phyloP scores from a whole-genome alignment of 441 rosid species.

The Jatropha multifida region DNA sequence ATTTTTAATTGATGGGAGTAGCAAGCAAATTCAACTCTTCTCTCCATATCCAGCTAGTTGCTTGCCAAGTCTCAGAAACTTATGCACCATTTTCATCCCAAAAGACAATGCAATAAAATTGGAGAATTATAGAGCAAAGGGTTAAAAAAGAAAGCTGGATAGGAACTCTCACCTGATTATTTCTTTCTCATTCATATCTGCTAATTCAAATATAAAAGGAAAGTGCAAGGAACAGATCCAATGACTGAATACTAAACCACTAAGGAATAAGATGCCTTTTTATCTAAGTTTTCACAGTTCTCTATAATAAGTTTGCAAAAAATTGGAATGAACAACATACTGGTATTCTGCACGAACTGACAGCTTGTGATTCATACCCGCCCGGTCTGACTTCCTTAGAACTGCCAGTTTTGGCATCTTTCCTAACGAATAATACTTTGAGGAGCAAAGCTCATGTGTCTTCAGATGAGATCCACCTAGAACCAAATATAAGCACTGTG shows the following conservation, averaged over 20 bases:
- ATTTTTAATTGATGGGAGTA: background rate
- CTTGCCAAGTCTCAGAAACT: background rate
- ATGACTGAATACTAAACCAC: background rate
- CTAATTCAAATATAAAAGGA: background rate
- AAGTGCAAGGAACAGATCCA: background rate
- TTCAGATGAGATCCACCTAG: conserved; percentile 48
- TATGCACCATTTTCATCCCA: background rate
- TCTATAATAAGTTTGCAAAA: background rate
- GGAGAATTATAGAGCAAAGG: background rate
- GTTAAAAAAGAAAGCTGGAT: background rate
- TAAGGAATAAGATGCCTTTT: background rate
- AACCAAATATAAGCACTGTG: background rate
- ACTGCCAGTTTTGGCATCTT: conserved; percentile 37
- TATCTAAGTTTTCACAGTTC: background rate
- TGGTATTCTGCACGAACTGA: conserved; percentile 55
- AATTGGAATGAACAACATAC: conserved; percentile 33
- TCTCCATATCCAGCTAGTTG: background rate
- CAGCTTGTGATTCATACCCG: conserved; percentile 28
- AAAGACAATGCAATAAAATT: background rate
- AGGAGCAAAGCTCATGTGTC: conserved; percentile 34
- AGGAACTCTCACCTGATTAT: background rate
- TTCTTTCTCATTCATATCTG: background rate
- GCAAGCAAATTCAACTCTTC: background rate
- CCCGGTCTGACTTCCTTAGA: conserved; percentile 38
- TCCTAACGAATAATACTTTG: conserved; percentile 40